Evolutionary conservation across 805 yeast genomes (phyloP).

Genomic region (Danielia reshetovae): DNA sequence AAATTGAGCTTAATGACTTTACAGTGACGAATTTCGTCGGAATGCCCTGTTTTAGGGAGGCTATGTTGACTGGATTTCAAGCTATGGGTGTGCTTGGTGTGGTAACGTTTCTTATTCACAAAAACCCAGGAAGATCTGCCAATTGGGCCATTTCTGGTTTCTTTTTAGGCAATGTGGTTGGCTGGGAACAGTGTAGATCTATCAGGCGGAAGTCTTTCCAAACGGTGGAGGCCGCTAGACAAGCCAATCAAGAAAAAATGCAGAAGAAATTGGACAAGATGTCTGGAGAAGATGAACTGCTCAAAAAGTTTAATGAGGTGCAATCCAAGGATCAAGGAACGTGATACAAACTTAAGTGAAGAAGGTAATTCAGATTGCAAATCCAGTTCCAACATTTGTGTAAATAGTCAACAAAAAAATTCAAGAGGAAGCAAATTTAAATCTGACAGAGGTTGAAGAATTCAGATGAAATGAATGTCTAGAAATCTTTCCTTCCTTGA

Average conservation of each 20-base stretch:
- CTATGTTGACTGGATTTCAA: conserved; percentile 70
- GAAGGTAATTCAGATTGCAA: too few species aligned
- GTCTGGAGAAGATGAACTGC: conserved; percentile 19
- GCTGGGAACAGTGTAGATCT: conserved; percentile 91
- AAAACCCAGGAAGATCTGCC: conserved; percentile 55
- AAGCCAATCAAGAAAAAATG: conserved; percentile 35
- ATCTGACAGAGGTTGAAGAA: too few species aligned
- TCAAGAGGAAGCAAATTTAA: too few species aligned
- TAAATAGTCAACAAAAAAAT: too few species aligned
- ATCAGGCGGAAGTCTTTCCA: conserved; percentile 62
- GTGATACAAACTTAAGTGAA: too few species aligned
- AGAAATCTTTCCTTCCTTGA: too few species aligned
- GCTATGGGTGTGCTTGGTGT: conserved; percentile 68
- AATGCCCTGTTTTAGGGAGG: conserved; percentile 79
- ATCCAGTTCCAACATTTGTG: too few species aligned
- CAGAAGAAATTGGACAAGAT: conserved; percentile 26
- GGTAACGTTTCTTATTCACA: conserved; percentile 63
- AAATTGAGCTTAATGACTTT: conserved; percentile 50
- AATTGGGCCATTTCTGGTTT: conserved; percentile 86
- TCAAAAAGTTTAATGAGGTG: conserved; percentile 26
- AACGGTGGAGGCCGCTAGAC: conserved; percentile 67
- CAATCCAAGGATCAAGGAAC: conserved; percentile 7
- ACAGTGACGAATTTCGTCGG: conserved; percentile 44
- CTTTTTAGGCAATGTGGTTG: conserved; percentile 70
- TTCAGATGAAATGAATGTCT: too few species aligned